Conservation (phyloP, 2,329 filamentous ascomycete species). For the Chrysoporthe cubensis region DNA sequence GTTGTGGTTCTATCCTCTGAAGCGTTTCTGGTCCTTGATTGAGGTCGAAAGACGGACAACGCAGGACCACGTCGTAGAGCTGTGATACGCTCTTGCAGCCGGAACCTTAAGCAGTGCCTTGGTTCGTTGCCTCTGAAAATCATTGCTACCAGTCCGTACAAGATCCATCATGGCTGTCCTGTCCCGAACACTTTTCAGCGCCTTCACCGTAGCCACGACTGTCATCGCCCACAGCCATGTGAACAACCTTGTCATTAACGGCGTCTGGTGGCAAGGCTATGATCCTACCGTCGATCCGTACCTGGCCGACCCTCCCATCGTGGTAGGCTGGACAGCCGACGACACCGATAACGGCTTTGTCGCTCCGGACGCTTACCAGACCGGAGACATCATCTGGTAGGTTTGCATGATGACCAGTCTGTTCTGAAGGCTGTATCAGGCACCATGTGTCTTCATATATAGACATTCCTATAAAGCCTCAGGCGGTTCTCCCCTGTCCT, state of each 20-base stretch:
- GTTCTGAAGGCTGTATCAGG: too few species aligned
- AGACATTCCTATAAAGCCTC: too few species aligned
- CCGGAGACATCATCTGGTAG: slow-evolving; percentile 41
- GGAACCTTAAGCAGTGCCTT: neutral
- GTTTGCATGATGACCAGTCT: neutral
- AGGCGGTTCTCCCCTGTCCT: neutral
- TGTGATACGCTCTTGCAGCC: neutral
- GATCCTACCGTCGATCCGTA: slow-evolving; percentile 21
- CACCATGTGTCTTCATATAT: neutral
- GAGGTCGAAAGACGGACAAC: neutral
- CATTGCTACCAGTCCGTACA: neutral
- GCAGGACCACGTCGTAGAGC: neutral
- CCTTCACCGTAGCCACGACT: slow-evolving; percentile 8
- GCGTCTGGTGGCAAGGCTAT: slow-evolving; percentile 25
- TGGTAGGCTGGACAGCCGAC: slow-evolving; percentile 23
- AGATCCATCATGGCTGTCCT: slow-evolving; percentile 14
- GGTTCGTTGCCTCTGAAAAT: neutral
- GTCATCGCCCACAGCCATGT: slow-evolving; percentile 25
- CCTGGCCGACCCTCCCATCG: slow-evolving; percentile 15
- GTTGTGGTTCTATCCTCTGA: neutral
- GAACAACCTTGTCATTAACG: slow-evolving; percentile 28
- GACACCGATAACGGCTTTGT: slow-evolving; percentile 45
- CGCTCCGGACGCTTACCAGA: slow-evolving; percentile 38
- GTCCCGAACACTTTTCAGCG: neutral
- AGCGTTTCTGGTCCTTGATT: neutral